Evolutionary conservation across 306 rosid species (phyloP).

Genomic region (Rosa multiflora): DNA sequence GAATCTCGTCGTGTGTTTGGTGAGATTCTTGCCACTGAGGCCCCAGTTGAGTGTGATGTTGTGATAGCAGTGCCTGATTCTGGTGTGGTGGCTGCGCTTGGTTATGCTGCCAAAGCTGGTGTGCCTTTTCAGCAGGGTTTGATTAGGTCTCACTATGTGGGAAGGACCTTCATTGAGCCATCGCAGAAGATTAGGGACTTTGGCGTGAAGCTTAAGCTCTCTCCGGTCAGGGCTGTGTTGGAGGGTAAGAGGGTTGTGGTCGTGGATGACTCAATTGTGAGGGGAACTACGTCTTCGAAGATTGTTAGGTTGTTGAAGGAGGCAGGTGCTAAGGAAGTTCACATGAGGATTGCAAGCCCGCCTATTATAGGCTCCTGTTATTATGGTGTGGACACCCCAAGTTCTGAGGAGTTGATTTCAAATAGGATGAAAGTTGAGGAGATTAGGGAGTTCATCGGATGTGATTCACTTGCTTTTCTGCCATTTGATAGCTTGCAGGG

Average conservation of each 20-base stretch:
- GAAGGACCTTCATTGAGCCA: conserved; percentile 97
- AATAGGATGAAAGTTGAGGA: conserved; percentile 86
- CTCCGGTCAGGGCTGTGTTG: conserved; percentile 78
- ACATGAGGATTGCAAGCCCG: conserved; percentile 96
- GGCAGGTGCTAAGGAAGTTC: conserved; percentile 96
- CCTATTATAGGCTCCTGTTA: conserved; percentile 90
- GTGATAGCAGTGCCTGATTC: conserved; percentile 97
- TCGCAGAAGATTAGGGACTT: conserved; percentile 93
- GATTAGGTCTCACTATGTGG: conserved; percentile 94
- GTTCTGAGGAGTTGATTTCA: conserved; percentile 88
- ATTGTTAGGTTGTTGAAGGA: conserved; percentile 87
- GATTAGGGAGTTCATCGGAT: conserved; percentile 79
- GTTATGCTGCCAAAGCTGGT: conserved; percentile 90
- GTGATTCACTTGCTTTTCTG: conserved; percentile 88
- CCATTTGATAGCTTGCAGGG: conserved; percentile 64
- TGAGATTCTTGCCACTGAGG: conserved; percentile 77
- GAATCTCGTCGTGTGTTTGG: conserved; percentile 76
- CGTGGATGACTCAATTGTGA: conserved; percentile 93
- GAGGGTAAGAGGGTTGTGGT: conserved; percentile 97
- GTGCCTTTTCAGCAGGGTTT: conserved; percentile 93
- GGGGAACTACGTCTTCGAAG: conserved; percentile 93
- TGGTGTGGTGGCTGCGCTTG: conserved; percentile 94
- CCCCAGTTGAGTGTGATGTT: conserved; percentile 91
- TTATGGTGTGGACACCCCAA: conserved; percentile 96
- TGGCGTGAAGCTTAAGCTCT: conserved; percentile 80